phyloP scores from a whole-genome alignment of 306 rosid species.

The Trichosanthes cucumerina region DNA sequence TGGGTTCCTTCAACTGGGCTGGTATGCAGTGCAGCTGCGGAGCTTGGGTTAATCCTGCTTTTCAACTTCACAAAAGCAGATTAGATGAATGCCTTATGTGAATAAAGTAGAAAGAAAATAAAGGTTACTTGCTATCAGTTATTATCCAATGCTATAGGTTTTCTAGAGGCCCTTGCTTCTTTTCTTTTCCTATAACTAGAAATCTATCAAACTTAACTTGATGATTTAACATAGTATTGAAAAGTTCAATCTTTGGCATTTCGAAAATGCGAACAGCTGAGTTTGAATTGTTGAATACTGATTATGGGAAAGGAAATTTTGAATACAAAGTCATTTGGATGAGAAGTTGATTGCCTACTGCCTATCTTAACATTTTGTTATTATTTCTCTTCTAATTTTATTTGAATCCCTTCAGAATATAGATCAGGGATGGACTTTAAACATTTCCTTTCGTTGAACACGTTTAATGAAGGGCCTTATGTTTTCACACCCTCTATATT shows the following conservation, averaged over 20 bases:
- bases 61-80: conserved; percentile 70
- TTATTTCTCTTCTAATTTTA: neutral
- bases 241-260: neutral
- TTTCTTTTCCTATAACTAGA: neutral
- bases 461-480: too few species aligned
- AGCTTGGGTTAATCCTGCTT: conserved; percentile 84
- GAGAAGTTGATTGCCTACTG: neutral
- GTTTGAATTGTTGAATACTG: neutral
- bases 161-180: neutral
- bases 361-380: neutral
- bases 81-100: conserved; percentile 52
- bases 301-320: neutral
- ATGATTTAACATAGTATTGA: neutral
- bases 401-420: neutral
- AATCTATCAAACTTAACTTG: neutral
- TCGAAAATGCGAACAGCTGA: neutral
- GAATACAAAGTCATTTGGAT: neutral
- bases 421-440: too few species aligned
- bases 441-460: too few species aligned
- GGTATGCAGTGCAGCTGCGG: conserved; percentile 89
- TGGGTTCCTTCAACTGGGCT: conserved; percentile 85
- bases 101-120: neutral
- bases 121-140: neutral
- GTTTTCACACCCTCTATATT: too few species aligned
- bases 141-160: neutral